Percentiles rank a stretch among this genome's conserved stretches.
phyloP scores from a whole-genome alignment of 2,329 filamentous ascomycete species.

The Colletotrichum nymphaeae region DNA sequence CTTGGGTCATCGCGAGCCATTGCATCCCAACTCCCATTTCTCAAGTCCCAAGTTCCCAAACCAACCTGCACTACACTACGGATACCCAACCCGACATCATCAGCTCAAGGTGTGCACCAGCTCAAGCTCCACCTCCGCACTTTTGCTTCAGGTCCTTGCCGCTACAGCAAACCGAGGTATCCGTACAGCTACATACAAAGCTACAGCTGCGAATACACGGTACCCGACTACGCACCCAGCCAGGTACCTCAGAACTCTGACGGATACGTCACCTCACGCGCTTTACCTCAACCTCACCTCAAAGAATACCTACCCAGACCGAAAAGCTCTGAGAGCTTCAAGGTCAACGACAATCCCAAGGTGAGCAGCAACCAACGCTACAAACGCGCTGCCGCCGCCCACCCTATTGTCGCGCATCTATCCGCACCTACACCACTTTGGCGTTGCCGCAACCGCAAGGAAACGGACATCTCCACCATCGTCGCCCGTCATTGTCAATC shows the following conservation, averaged over 20 bases:
- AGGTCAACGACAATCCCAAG: neutral
- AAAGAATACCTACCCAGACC: neutral
- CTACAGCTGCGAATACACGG: neutral
- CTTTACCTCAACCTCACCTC: neutral
- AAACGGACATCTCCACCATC: neutral
- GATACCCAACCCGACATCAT: constrained; percentile 4
- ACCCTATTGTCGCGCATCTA: neutral
- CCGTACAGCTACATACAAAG: neutral
- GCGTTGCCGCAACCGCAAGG: neutral
- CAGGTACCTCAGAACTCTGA: neutral
- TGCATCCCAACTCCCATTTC: constrained; percentile 26
- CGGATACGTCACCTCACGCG: neutral
- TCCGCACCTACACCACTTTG: neutral
- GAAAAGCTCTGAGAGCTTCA: neutral
- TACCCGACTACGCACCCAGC: neutral
- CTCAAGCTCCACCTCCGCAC: neutral
- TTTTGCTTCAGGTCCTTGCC: neutral
- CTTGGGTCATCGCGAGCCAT: constrained; percentile 28
- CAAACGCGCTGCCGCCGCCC: neutral
- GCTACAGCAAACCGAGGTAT: neutral
- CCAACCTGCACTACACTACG: constrained; percentile 2
- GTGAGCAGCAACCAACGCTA: neutral
- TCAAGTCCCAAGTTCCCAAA: neutral
- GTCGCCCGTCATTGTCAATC: neutral
- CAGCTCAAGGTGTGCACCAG: neutral